Evolutionary conservation across 345 rosid species (phyloP).

Genomic region (Gossypium sturtianum): DNA sequence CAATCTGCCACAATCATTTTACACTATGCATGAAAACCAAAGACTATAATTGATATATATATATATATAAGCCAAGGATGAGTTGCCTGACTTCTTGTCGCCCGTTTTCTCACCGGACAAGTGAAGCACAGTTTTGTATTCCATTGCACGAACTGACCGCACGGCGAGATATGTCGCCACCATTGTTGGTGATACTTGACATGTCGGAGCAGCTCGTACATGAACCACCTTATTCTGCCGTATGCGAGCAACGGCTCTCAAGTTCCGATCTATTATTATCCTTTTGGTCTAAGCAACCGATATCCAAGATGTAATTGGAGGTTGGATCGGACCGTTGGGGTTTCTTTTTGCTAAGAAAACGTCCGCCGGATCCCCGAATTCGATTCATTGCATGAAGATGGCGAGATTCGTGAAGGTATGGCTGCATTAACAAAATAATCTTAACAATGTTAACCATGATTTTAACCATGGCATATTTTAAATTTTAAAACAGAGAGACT

Average conservation of each 20-base stretch:
- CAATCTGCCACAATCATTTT: too few species aligned
- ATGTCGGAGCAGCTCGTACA: slow-evolving; percentile 41
- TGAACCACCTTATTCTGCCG: slow-evolving; percentile 32
- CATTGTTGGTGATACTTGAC: slow-evolving; percentile 34
- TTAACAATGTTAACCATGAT: too few species aligned
- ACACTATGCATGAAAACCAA: background rate
- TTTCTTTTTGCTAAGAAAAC: slow-evolving; percentile 62
- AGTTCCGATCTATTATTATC: slow-evolving; percentile 27
- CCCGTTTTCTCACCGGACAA: slow-evolving; percentile 27
- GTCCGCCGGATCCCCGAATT: slow-evolving; percentile 78
- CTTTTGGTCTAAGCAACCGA: slow-evolving; percentile 8
- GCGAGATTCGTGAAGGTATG: slow-evolving; percentile 83
- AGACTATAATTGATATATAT: background rate
- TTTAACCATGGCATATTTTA: too few species aligned
- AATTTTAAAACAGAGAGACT: too few species aligned
- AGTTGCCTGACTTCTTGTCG: slow-evolving; percentile 30
- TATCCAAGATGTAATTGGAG: slow-evolving; percentile 16
- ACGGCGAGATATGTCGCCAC: slow-evolving; percentile 20
- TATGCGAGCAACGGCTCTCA: slow-evolving; percentile 20
- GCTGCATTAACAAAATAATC: slow-evolving; percentile 32
- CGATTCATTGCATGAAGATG: slow-evolving; percentile 77
- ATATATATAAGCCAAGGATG: slow-evolving; percentile 52
- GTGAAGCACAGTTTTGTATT: slow-evolving; percentile 21
- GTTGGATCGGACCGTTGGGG: slow-evolving; percentile 33
- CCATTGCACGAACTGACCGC: background rate